Percentiles rank a stretch among this genome's conserved stretches.
phyloP scores from a whole-genome alignment of 2,329 filamentous ascomycete species.

The Exophiala sp. region DNA sequence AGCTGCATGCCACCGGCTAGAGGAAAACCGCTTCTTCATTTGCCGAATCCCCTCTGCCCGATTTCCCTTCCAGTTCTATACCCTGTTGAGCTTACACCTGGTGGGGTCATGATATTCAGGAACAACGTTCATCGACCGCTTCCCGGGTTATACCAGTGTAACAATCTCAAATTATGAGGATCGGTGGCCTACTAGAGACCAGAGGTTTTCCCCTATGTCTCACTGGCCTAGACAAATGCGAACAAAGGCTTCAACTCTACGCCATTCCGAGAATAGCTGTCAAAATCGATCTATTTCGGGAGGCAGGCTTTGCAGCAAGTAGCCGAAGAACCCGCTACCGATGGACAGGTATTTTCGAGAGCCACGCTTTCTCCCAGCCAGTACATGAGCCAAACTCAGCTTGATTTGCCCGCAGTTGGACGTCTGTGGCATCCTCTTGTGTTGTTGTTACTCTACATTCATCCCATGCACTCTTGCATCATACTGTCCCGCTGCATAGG shows the following conservation, averaged over 20 bases:
- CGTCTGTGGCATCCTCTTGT: too few relatives aligned
- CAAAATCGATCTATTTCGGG: neutral
- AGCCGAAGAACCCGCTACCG: neutral
- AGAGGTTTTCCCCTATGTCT: neutral
- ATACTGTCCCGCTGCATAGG: neutral
- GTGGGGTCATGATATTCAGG: neutral
- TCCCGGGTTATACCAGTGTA: neutral
- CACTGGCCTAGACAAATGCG: neutral
- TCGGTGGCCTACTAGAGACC: neutral
- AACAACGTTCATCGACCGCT: neutral
- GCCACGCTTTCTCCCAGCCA: neutral
- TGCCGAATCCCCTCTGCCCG: too few relatives aligned
- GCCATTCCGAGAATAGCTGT: neutral
- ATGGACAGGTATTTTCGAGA: neutral
- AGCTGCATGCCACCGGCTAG: neutral
- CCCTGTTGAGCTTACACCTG: neutral
- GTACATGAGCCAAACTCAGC: too few relatives aligned
- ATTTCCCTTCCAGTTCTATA: too few relatives aligned
- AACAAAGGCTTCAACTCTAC: neutral
- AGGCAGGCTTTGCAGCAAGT: neutral
- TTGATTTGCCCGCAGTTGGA: too few relatives aligned
- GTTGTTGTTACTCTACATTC: neutral
- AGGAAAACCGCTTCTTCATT: too few relatives aligned
- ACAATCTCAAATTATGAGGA: neutral
- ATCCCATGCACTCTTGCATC: neutral